Conservation (phyloP, 2,329 filamentous ascomycete species). For the Cladophialophora immunda region DNA sequence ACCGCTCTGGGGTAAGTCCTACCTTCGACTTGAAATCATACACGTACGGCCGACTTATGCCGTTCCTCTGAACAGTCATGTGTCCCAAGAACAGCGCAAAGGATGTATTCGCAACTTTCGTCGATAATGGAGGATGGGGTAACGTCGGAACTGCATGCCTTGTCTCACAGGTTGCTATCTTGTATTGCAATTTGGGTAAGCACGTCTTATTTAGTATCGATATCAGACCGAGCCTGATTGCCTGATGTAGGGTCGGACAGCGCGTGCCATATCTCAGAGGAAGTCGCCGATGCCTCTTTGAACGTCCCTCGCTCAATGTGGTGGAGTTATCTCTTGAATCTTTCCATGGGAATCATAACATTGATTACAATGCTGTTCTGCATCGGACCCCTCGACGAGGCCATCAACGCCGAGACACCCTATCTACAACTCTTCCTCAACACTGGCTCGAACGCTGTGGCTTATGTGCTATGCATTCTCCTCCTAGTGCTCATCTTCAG, state of each 20-base stretch:
- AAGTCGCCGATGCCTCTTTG: constrained; percentile 56
- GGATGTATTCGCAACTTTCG: constrained; percentile 43
- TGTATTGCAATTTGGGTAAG: constrained; percentile 35
- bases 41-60: not conserved
- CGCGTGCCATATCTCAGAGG: constrained; percentile 46
- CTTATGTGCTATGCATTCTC: constrained; percentile 26
- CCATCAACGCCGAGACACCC: constrained; percentile 45
- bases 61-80: constrained; percentile 15
- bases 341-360: constrained; percentile 54
- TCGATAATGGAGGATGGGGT: constrained; percentile 43
- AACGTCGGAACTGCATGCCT: constrained; percentile 39
- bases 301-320: constrained; percentile 59
- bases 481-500: constrained; percentile 30
- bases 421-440: constrained; percentile 35
- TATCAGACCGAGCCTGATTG: not conserved
- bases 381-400: constrained; percentile 45
- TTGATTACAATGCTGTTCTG: constrained; percentile 56
- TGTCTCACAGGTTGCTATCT: constrained; percentile 29
- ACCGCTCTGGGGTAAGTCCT: constrained; percentile 37
- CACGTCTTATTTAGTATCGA: too few species aligned
- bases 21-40: not conserved
- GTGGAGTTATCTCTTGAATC: constrained; percentile 56
- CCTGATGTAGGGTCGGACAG: constrained; percentile 16
- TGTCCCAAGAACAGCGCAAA: constrained; percentile 37
- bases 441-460: constrained; percentile 26